Conservation (phyloP, 352 stramenopile genomes). For the Globisporangium perplexum region DNA sequence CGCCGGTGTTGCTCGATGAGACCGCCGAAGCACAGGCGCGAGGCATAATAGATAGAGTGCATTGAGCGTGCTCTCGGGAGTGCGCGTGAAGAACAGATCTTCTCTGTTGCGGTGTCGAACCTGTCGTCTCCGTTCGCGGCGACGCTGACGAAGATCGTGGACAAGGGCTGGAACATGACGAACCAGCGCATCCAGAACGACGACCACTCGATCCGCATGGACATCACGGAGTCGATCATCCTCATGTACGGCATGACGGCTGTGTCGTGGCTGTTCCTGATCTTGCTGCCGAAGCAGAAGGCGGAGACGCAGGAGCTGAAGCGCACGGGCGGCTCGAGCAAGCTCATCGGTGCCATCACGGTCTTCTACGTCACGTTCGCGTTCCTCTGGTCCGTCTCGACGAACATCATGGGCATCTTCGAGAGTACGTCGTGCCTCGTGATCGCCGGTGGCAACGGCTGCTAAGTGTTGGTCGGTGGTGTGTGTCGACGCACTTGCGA, state of each 20-base stretch:
- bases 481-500: too few relatives aligned
- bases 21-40: too few relatives aligned
- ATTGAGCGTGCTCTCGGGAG: too few relatives aligned
- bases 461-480: constrained; percentile 5
- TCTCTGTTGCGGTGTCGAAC: constrained; percentile 39
- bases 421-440: constrained; percentile 18
- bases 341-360: constrained; percentile 27
- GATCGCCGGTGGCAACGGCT: constrained; percentile 19
- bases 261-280: constrained; percentile 26
- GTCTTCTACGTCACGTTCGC: constrained; percentile 25
- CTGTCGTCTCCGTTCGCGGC: constrained; percentile 29
- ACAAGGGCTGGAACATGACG: constrained; percentile 27
- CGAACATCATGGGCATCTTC: constrained; percentile 22
- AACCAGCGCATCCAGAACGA: constrained; percentile 35
- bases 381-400: constrained; percentile 17
- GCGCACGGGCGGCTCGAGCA: constrained; percentile 30
- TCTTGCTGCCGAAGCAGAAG: constrained; percentile 43
- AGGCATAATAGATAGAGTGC: too few relatives aligned
- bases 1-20: too few relatives aligned
- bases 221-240: constrained; percentile 34
- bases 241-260: constrained; percentile 30
- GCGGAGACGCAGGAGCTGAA: constrained; percentile 33
- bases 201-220: constrained; percentile 22
- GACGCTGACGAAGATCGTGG: constrained; percentile 29
- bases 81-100: too few relatives aligned